These are phyloP conservation scores for Fonsecaea nubica DNA, from an alignment of 2,329 filamentous ascomycete species.

Conservation along the genomic window DNA sequence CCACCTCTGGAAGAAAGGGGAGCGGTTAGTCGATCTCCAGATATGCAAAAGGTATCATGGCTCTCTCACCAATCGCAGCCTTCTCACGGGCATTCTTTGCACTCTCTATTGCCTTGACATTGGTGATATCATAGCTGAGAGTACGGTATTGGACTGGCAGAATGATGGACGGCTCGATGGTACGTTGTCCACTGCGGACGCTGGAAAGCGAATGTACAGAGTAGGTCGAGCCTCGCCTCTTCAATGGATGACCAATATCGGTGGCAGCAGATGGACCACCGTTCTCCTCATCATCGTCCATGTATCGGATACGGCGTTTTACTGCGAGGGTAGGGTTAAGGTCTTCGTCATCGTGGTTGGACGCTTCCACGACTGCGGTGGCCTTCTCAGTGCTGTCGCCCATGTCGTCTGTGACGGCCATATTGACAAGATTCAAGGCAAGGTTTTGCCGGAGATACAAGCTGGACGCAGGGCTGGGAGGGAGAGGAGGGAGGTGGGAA, in stretches of 20 bases:
- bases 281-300: conserved; percentile 35
- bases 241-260: conserved; percentile 25
- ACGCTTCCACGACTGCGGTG: background rate
- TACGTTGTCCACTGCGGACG: conserved; percentile 32
- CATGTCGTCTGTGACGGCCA: background rate
- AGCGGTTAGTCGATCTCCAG: conserved; percentile 12
- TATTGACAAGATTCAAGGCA: conserved; percentile 8
- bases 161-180: conserved; percentile 40
- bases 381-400: conserved; percentile 3
- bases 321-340: conserved; percentile 31
- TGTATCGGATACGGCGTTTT: conserved; percentile 37
- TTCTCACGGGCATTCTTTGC: conserved; percentile 47
- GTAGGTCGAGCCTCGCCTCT: conserved; percentile 26
- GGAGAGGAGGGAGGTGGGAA: background rate
- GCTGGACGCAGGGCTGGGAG: background rate
- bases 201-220: conserved; percentile 36
- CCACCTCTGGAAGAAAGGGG: conserved; percentile 57
- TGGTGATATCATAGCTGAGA: conserved; percentile 60
- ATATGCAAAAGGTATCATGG: background rate
- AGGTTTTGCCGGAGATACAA: background rate
- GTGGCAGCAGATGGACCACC: conserved; percentile 14
- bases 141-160: conserved; percentile 46
- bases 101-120: conserved; percentile 56
- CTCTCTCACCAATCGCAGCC: conserved; percentile 22
- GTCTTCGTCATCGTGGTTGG: conserved; percentile 25